Evolutionary conservation across 1,284 basidiomycete genomes (phyloP).

Genomic region (Apiotrichum veenhuisii): DNA sequence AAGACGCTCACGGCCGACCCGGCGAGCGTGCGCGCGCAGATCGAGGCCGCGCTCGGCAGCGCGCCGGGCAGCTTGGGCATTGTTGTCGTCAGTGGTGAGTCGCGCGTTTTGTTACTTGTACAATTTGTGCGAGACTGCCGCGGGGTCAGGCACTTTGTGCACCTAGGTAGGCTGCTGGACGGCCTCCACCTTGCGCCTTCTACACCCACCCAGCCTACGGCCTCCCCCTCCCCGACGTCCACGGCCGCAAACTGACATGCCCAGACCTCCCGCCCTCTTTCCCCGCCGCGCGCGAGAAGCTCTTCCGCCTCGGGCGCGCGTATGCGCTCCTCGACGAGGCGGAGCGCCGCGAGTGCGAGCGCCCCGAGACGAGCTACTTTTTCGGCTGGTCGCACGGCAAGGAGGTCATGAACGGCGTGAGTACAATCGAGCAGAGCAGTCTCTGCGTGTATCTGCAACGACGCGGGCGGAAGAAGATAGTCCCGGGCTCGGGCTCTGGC

Average conservation of each 20-base stretch:
- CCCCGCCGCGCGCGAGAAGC: slow-evolving; percentile 58
- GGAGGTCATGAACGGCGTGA: slow-evolving; percentile 91
- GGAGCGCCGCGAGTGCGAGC: slow-evolving; percentile 63
- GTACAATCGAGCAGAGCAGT: slow-evolving; percentile 16
- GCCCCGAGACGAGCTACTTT: slow-evolving; percentile 41
- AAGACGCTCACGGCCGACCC: slow-evolving; percentile 60
- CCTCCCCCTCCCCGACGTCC: too few species aligned
- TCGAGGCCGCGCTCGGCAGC: slow-evolving; percentile 73
- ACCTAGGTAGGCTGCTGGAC: too few species aligned
- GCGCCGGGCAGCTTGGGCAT: slow-evolving; percentile 70
- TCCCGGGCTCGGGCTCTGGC: too few species aligned
- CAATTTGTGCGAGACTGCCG: too few species aligned
- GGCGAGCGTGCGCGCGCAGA: slow-evolving; percentile 56
- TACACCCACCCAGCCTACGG: too few species aligned
- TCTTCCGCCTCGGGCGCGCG: slow-evolving; percentile 67
- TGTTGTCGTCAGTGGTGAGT: slow-evolving; percentile 60
- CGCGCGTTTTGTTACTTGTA: too few species aligned
- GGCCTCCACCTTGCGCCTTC: too few species aligned
- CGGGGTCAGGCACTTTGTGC: too few species aligned
- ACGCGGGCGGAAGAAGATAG: not conserved
- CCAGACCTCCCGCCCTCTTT: slow-evolving; percentile 69
- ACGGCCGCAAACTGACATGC: not conserved
- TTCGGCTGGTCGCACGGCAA: slow-evolving; percentile 95
- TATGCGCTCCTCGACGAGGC: slow-evolving; percentile 68
- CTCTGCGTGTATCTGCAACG: too few species aligned